Conservation (phyloP, 2,329 filamentous ascomycete species). For the Sporothrix pallida region DNA sequence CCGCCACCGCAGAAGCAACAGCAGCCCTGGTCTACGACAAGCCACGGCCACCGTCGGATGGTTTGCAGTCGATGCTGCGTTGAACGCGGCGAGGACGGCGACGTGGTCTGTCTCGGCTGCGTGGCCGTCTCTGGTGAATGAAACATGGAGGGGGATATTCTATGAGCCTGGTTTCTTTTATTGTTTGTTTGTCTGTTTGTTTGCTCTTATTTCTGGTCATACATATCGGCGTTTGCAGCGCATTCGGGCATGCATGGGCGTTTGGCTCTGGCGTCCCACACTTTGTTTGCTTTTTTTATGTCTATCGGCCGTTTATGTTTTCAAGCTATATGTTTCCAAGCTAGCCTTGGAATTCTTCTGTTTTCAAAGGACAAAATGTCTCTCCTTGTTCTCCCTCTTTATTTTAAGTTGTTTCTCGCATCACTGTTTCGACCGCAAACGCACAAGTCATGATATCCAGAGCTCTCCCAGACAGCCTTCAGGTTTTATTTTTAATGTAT, state of each 20-base stretch:
- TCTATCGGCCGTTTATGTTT: not conserved
- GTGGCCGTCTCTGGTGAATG: conserved; percentile 43
- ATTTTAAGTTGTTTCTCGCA: not conserved
- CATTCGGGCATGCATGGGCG: not conserved
- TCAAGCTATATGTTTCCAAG: not conserved
- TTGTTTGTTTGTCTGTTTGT: not conserved
- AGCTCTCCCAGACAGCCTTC: not conserved
- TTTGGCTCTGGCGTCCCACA: not conserved
- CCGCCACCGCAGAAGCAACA: conserved; percentile 24
- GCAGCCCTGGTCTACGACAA: conserved; percentile 46
- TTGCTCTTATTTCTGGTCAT: not conserved
- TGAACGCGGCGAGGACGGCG: conserved; percentile 67
- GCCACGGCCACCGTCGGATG: conserved; percentile 55
- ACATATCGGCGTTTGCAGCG: conserved; percentile 6
- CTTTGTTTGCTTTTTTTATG: not conserved
- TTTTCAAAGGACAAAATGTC: no score
- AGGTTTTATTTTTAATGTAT: conserved; percentile 8
- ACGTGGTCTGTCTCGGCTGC: conserved; percentile 70
- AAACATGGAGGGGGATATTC: not conserved
- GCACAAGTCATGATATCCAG: not conserved
- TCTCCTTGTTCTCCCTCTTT: not conserved
- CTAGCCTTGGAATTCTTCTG: not conserved
- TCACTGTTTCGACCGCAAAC: not conserved
- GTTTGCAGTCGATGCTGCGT: conserved; percentile 73
- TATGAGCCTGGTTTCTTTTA: not conserved